phyloP scores from a whole-genome alignment of 2,329 filamentous ascomycete genomes.

The Penicillium sp. region DNA sequence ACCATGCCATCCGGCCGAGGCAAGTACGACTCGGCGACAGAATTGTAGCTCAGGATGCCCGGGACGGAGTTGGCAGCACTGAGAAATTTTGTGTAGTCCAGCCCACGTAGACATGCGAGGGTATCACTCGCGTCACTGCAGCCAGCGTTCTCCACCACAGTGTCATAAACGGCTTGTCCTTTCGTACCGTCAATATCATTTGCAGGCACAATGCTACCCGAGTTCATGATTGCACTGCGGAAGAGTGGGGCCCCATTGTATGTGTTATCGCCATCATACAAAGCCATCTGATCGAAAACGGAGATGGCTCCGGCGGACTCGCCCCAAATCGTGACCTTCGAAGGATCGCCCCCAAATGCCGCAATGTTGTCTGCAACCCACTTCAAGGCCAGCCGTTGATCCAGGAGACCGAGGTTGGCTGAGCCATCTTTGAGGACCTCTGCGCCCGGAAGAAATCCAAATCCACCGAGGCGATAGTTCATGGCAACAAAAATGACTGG shows the following conservation, averaged over 20 bases:
- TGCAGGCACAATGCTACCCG: slow-evolving; percentile 60
- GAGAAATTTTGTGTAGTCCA: slow-evolving; percentile 50
- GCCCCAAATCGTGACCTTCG: slow-evolving; percentile 77
- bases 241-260: slow-evolving; percentile 75
- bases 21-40: slow-evolving; percentile 67
- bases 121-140: slow-evolving; percentile 44
- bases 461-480: slow-evolving; percentile 72
- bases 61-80: slow-evolving; percentile 68
- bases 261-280: slow-evolving; percentile 67
- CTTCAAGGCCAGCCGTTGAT: slow-evolving; percentile 67
- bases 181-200: slow-evolving; percentile 63
- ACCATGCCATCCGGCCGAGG: slow-evolving; percentile 67
- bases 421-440: slow-evolving; percentile 65
- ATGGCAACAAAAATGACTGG: slow-evolving; percentile 71
- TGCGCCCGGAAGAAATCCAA: slow-evolving; percentile 68
- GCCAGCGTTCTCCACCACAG: slow-evolving; percentile 47
- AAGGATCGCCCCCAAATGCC: slow-evolving; percentile 72
- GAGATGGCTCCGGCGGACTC: slow-evolving; percentile 70
- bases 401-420: slow-evolving; percentile 66
- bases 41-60: slow-evolving; percentile 62
- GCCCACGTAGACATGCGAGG: slow-evolving; percentile 47
- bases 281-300: slow-evolving; percentile 69
- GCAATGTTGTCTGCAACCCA: slow-evolving; percentile 77
- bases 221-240: slow-evolving; percentile 74
- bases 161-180: slow-evolving; percentile 55